Evolutionary conservation across 345 rosid genomes (phyloP).

Genomic region (Eucalyptus regnans): DNA sequence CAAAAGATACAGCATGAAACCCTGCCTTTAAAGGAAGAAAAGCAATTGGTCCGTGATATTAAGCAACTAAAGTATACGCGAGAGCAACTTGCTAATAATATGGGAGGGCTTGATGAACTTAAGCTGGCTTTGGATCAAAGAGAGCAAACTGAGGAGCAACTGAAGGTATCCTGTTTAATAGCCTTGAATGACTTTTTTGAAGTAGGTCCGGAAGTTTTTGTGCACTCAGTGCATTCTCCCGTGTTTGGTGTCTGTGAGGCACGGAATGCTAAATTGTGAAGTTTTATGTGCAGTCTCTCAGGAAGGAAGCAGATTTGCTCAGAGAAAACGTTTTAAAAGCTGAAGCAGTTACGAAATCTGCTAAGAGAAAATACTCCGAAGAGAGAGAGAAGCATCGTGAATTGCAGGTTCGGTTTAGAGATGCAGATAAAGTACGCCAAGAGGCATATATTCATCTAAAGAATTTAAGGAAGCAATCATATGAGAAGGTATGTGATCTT

Average conservation of each 20-base stretch:
- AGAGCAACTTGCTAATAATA: constrained; percentile 35
- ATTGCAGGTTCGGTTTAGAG: constrained; percentile 30
- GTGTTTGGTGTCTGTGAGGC: neutral
- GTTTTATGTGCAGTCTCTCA: constrained; percentile 30
- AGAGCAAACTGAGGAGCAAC: constrained; percentile 51
- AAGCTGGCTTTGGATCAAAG: constrained; percentile 48
- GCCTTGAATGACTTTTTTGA: neutral
- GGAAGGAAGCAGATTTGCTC: constrained; percentile 57
- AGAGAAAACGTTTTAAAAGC: constrained; percentile 41
- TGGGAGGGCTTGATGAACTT: constrained; percentile 51
- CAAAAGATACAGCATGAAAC: constrained; percentile 69
- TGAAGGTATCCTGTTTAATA: constrained; percentile 43
- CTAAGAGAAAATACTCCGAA: constrained; percentile 30
- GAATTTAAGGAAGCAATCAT: constrained; percentile 35
- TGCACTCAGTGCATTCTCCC: neutral
- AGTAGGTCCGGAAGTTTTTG: neutral
- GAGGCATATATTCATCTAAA: constrained; percentile 49
- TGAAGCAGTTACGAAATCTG: constrained; percentile 46
- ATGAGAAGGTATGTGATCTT: constrained; percentile 44
- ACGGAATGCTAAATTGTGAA: neutral
- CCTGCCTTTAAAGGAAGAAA: constrained; percentile 64
- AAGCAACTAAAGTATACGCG: constrained; percentile 52
- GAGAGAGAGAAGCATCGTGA: constrained; percentile 27
- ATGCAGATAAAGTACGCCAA: constrained; percentile 64
- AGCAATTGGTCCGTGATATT: constrained; percentile 54